Percentiles rank a stretch among this genome's conserved stretches.
Evolutionary conservation across 139 green algal species (phyloP).

Genomic region (Chlamydomonas incerta): DNA sequence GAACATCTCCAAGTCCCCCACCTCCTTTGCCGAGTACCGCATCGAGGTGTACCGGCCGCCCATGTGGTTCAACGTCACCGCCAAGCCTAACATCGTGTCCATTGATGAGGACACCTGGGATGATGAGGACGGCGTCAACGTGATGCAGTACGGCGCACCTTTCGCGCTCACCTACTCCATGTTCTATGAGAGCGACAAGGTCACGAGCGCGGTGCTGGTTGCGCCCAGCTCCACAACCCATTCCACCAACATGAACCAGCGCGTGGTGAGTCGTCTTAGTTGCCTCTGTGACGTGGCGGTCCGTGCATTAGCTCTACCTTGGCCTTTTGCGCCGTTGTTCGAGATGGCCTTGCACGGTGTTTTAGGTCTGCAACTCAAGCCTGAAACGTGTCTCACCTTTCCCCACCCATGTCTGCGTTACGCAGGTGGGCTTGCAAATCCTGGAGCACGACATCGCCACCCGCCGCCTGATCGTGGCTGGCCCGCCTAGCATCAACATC

Average conservation of each 20-base stretch:
- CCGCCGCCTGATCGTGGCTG: not conserved
- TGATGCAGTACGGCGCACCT: not conserved
- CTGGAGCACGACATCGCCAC: not conserved
- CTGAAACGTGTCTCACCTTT: too few relatives aligned
- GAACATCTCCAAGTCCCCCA: not conserved
- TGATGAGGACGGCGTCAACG: not conserved
- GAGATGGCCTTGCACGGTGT: not conserved
- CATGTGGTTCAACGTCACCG: conserved; percentile 22
- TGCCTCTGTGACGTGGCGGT: not conserved
- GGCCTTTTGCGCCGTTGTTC: too few relatives aligned
- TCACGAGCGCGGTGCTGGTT: conserved; percentile 36
- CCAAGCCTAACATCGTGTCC: conserved; percentile 26
- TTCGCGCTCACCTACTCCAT: not conserved
- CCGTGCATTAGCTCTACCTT: too few relatives aligned
- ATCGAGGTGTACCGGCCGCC: conserved; percentile 53
- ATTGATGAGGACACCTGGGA: not conserved
- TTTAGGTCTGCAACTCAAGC: not conserved
- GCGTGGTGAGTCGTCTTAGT: not conserved
- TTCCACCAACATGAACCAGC: conserved; percentile 56
- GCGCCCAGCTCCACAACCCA: conserved; percentile 45
- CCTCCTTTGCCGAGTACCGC: conserved; percentile 52
- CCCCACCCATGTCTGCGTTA: not conserved
- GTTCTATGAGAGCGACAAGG: not conserved
- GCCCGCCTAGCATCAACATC: conserved; percentile 47
- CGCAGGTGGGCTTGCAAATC: conserved; percentile 40